Conservation (phyloP, 2,329 filamentous ascomycete genomes). For the Triangularia setosa region DNA sequence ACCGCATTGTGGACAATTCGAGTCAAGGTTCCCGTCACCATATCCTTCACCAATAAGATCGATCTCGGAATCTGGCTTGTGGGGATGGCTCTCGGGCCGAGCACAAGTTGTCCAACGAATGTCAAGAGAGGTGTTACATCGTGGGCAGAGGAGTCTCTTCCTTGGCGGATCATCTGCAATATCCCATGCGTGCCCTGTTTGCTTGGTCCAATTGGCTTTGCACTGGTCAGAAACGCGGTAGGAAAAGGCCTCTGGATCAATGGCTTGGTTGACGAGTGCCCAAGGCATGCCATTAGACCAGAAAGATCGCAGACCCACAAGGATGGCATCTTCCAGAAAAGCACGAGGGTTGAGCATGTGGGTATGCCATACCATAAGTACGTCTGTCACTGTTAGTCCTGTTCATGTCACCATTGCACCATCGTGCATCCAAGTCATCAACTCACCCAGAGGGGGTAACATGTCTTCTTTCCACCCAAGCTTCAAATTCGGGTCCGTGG, state of each 20-base stretch:
- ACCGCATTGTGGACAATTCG: constrained; percentile 49
- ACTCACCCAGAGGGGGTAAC: constrained; percentile 58
- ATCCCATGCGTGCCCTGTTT: constrained; percentile 55
- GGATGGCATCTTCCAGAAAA: constrained; percentile 71
- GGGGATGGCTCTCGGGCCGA: constrained; percentile 33
- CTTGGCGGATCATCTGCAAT: constrained; percentile 48
- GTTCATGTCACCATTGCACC: constrained; percentile 35
- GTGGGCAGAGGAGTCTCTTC: constrained; percentile 53
- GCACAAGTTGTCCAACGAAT: constrained; percentile 60
- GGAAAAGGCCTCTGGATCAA: constrained; percentile 54
- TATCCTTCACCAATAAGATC: constrained; percentile 52
- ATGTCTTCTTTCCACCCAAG: constrained; percentile 38
- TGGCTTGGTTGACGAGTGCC: constrained; percentile 52
- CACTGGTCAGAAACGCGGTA: constrained; percentile 48
- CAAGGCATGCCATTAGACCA: constrained; percentile 67
- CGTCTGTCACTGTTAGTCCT: constrained; percentile 38
- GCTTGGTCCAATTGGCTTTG: constrained; percentile 42
- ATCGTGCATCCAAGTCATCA: neutral
- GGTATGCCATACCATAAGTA: constrained; percentile 76
- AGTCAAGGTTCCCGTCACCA: constrained; percentile 53
- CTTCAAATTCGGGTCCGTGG: constrained; percentile 23
- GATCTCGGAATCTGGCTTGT: constrained; percentile 25
- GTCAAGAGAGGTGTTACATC: constrained; percentile 40
- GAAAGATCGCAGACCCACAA: constrained; percentile 48
- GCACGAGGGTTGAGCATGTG: constrained; percentile 72